A percentile compares a stretch with the other conserved stretches of the same genome.
Conservation (phyloP, 1,284 basidiomycete genomes). For the Pyrrhoderma noxium region DNA sequence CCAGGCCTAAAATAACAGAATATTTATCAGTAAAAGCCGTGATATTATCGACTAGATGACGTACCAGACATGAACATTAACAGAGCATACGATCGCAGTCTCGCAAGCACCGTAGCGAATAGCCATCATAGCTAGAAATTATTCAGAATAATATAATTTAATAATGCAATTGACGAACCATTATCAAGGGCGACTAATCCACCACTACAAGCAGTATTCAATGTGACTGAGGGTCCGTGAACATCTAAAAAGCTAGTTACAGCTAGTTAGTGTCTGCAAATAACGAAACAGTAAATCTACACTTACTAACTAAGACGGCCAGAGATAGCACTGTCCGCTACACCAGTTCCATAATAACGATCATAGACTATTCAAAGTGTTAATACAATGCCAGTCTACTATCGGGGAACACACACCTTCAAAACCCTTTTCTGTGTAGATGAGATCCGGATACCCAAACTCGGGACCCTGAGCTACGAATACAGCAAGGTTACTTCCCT, state of each 20-base stretch:
- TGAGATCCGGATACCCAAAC: conserved; percentile 26
- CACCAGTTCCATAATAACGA: conserved; percentile 31
- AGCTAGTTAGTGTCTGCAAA: not conserved
- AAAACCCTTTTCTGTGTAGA: conserved; percentile 29
- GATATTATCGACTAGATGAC: conserved; percentile 3
- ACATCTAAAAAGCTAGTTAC: conserved; percentile 28
- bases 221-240: conserved; percentile 31
- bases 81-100: conserved; percentile 29
- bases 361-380: conserved; percentile 24
- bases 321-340: conserved; percentile 28
- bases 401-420: conserved; percentile 22
- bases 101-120: conserved; percentile 29
- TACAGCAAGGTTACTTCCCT: conserved; percentile 29
- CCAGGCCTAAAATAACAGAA: conserved; percentile 16
- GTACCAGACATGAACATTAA: conserved; percentile 30
- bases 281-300: not conserved
- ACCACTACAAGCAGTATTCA: conserved; percentile 33
- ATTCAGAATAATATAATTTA: not conserved
- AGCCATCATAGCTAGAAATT: conserved; percentile 26
- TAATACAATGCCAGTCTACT: not conserved
- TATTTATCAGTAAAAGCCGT: conserved; percentile 2
- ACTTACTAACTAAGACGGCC: conserved; percentile 33
- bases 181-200: conserved; percentile 31
- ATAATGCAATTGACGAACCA: conserved; percentile 21
- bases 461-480: conserved; percentile 29